A percentile compares a stretch with the other conserved stretches of the same genome.
Conservation (phyloP, 2,329 filamentous ascomycete species). For the Waltergamsia citrina region DNA sequence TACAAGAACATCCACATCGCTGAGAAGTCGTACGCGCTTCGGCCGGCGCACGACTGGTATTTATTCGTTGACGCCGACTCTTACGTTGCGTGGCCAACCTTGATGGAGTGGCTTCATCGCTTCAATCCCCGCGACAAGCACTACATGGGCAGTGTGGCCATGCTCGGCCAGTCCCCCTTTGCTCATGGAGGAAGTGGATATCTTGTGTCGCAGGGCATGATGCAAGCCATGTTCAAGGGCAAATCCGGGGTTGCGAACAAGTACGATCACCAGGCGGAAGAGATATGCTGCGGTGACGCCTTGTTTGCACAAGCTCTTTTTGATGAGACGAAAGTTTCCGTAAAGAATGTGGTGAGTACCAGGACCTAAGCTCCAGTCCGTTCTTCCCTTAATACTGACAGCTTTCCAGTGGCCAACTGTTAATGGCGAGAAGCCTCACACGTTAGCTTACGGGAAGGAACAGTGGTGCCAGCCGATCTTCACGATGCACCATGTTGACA, state of each 20-base stretch:
- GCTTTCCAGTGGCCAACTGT: constrained; percentile 43
- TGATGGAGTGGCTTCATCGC: constrained; percentile 35
- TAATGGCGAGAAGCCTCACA: constrained; percentile 45
- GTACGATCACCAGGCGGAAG: constrained; percentile 30
- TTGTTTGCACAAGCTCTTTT: constrained; percentile 36
- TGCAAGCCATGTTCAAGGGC: constrained; percentile 33
- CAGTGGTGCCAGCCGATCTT: constrained; percentile 47
- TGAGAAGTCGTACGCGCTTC: constrained; percentile 39
- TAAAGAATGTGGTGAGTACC: constrained; percentile 30
- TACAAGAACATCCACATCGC: constrained; percentile 54
- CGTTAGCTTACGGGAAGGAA: constrained; percentile 32
- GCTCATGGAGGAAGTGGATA: constrained; percentile 50
- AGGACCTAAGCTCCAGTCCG: background rate
- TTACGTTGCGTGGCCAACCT: constrained; percentile 43
- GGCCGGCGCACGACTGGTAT: constrained; percentile 47
- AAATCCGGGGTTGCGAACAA: constrained; percentile 31
- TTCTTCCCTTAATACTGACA: too few species aligned
- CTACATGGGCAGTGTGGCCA: constrained; percentile 41
- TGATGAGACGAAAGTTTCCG: constrained; percentile 26
- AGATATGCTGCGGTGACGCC: constrained; percentile 41
- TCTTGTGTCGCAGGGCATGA: constrained; percentile 38
- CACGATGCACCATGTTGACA: constrained; percentile 45
- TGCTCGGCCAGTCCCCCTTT: constrained; percentile 32
- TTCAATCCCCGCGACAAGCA: constrained; percentile 31
- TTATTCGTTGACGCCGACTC: constrained; percentile 50